Evolutionary conservation across 352 stramenopile genomes (phyloP).

Genomic region (Pythium dissotocum): DNA sequence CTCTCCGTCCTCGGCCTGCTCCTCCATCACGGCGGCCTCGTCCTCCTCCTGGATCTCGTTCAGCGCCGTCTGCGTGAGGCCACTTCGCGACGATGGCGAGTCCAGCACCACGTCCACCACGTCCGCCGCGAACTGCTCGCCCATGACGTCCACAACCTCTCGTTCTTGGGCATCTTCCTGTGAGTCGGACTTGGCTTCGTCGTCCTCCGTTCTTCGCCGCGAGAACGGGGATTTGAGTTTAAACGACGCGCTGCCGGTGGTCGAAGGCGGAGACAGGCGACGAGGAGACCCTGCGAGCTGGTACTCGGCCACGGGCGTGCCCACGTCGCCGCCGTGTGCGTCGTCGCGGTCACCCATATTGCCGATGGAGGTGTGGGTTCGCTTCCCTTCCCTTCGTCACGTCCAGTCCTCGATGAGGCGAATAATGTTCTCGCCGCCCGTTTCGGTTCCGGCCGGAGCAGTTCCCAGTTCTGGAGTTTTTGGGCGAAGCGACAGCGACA

Average conservation of each 20-base stretch:
- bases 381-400: background rate
- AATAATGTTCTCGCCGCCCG: background rate
- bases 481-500: background rate
- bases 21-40: constrained; percentile 10
- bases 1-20: background rate
- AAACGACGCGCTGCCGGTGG: constrained; percentile 7
- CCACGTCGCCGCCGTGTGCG: constrained; percentile 8
- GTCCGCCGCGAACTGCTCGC: constrained; percentile 17
- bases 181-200: constrained; percentile 2
- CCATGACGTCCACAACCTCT: constrained; percentile 5
- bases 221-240: constrained; percentile 20
- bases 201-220: background rate
- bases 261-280: background rate
- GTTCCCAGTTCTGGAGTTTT: background rate
- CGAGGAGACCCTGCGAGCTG: constrained; percentile 29
- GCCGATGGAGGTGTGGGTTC: background rate
- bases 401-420: background rate
- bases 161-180: background rate
- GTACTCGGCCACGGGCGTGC: constrained; percentile 31
- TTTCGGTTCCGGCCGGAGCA: background rate
- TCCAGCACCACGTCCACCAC: constrained; percentile 27
- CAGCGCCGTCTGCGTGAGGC: constrained; percentile 4
- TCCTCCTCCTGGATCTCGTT: constrained; percentile 27
- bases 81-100: constrained; percentile 5
- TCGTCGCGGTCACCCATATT: constrained; percentile 24